Evolutionary conservation across 305 asterid species (phyloP).

Genomic region (Stenogyne calaminthoides): DNA sequence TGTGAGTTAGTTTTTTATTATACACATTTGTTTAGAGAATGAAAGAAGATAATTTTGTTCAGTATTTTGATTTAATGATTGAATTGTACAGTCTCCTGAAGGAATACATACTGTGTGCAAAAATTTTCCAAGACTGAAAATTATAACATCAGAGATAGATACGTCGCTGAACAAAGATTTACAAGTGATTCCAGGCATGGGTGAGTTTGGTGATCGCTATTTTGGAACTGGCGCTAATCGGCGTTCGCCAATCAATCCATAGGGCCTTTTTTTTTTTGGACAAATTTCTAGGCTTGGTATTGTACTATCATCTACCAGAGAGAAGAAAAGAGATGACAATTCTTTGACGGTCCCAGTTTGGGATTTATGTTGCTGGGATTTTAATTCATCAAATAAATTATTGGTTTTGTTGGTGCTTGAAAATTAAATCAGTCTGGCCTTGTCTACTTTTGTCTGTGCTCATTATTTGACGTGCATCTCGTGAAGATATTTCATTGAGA

Average conservation of each 20-base stretch:
- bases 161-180: slow-evolving; percentile 56
- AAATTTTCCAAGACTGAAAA: slow-evolving; percentile 69
- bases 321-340: not conserved
- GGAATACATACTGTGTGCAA: slow-evolving; percentile 80
- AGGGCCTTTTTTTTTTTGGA: not conserved
- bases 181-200: slow-evolving; percentile 92
- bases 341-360: not conserved
- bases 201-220: slow-evolving; percentile 92
- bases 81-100: slow-evolving; percentile 77
- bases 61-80: slow-evolving; percentile 4
- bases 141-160: slow-evolving; percentile 93
- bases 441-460: not conserved
- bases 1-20: slow-evolving; percentile 46
- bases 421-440: not conserved
- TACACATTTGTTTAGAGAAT: not conserved
- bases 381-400: not conserved
- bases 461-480: not conserved
- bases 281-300: not conserved
- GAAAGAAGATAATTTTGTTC: not conserved
- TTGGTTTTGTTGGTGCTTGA: not conserved
- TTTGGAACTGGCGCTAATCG: slow-evolving; percentile 60
- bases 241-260: not conserved
- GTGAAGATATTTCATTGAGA: no score
- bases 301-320: no score
- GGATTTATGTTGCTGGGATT: not conserved